phyloP scores from a whole-genome alignment of 2,329 filamentous ascomycete species.

The Fusarium sp. region DNA sequence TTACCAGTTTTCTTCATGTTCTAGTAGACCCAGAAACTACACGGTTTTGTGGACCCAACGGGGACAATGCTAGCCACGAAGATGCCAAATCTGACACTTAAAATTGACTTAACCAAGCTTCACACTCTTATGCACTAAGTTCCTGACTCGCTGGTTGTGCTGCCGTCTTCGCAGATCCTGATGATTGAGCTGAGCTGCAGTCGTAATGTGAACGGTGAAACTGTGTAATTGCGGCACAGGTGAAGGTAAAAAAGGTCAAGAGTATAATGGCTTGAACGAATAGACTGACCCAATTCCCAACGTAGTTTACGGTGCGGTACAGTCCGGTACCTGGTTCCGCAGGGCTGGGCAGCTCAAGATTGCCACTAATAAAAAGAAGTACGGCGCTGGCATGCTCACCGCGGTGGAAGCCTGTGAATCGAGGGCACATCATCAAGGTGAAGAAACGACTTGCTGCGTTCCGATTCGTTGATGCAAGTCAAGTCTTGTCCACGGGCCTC shows the following conservation, averaged over 20 bases:
- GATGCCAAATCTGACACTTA: neutral
- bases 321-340: neutral
- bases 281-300: neutral
- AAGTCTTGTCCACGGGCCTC: neutral
- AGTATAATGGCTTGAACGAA: neutral
- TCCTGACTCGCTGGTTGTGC: constrained; percentile 22
- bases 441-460: neutral
- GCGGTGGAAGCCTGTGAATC: constrained; percentile 9
- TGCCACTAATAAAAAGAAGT: constrained; percentile 1
- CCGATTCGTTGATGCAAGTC: constrained; percentile 33
- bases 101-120: neutral
- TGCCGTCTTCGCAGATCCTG: constrained; percentile 17
- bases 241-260: constrained; percentile 22
- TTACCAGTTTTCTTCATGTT: neutral
- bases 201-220: constrained; percentile 10
- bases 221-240: constrained; percentile 1
- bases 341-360: constrained; percentile 9
- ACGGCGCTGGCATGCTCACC: constrained; percentile 30
- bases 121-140: neutral
- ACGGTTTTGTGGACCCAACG: neutral
- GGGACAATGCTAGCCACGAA: neutral
- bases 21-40: neutral
- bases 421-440: neutral
- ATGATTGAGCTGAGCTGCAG: constrained; percentile 14
- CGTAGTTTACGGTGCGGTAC: neutral